A percentile compares a stretch with the other conserved stretches of the same genome.
Conservation (phyloP, 768 basidiomycete genomes). For the Tephrocybe sp. region DNA sequence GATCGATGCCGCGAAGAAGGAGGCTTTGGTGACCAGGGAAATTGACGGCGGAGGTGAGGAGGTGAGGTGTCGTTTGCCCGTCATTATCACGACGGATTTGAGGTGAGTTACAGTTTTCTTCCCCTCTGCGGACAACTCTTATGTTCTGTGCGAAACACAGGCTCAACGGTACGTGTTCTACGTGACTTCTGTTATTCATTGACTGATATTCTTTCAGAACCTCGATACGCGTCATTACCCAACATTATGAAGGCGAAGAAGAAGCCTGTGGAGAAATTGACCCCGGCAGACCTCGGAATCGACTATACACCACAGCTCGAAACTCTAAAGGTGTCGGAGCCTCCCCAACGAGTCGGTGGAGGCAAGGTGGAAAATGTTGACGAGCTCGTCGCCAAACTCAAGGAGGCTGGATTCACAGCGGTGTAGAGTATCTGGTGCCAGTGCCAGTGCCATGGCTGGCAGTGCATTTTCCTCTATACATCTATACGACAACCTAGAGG, state of each 20-base stretch:
- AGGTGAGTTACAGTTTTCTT: constrained; percentile 48
- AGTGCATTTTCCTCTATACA: too few relatives aligned
- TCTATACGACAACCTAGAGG: too few relatives aligned
- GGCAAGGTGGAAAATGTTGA: constrained; percentile 90
- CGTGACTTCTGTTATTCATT: background rate
- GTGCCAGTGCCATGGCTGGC: too few relatives aligned
- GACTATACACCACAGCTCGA: constrained; percentile 83
- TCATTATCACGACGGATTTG: constrained; percentile 90
- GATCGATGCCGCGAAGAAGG: constrained; percentile 58
- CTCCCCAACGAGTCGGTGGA: constrained; percentile 87
- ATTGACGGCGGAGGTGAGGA: constrained; percentile 94
- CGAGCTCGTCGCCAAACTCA: constrained; percentile 84
- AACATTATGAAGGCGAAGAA: constrained; percentile 99
- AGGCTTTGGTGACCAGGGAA: constrained; percentile 77
- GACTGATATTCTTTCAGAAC: constrained; percentile 52
- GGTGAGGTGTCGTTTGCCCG: constrained; percentile 72
- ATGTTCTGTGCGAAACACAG: constrained; percentile 30
- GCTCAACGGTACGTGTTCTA: constrained; percentile 58
- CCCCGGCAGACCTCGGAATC: constrained; percentile 74
- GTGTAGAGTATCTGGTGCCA: constrained; percentile 24
- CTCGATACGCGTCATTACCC: constrained; percentile 94
- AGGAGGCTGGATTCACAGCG: constrained; percentile 71
- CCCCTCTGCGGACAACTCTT: background rate
- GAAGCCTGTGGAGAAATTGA: constrained; percentile 87
- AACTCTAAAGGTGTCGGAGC: constrained; percentile 85